Percentiles rank a stretch among this genome's conserved stretches.
Conservation (phyloP, 1,284 basidiomycete species). For the Leucoagaricus sp. region DNA sequence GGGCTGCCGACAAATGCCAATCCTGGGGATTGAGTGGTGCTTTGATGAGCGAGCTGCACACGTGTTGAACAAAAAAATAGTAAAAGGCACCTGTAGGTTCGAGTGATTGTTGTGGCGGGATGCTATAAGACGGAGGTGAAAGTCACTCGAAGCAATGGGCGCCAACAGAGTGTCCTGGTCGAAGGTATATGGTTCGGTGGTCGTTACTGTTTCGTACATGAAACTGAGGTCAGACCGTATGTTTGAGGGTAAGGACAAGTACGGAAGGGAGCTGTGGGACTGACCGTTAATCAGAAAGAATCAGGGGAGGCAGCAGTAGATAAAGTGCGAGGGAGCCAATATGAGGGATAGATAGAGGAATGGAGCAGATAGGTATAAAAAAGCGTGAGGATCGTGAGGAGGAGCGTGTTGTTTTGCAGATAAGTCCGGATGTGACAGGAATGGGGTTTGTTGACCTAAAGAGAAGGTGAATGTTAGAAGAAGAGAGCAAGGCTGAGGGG, state of each 20-base stretch:
- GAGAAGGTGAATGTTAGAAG: slow-evolving; percentile 37
- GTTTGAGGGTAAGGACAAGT: slow-evolving; percentile 26
- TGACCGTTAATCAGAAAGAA: slow-evolving; percentile 64
- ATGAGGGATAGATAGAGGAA: slow-evolving; percentile 44
- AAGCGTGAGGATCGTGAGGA: slow-evolving; percentile 53
- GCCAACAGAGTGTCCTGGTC: background rate
- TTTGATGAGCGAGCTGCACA: slow-evolving; percentile 9
- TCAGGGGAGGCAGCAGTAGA: slow-evolving; percentile 38
- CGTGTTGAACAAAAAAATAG: slow-evolving; percentile 22
- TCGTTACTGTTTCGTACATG: slow-evolving; percentile 64
- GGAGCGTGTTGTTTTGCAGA: slow-evolving; percentile 14
- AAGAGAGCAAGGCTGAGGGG: slow-evolving; percentile 56
- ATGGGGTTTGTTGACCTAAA: slow-evolving; percentile 30
- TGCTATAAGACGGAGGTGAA: slow-evolving; percentile 2
- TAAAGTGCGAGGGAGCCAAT: slow-evolving; percentile 34
- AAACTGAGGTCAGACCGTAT: slow-evolving; percentile 39
- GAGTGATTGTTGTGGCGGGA: slow-evolving; percentile 1
- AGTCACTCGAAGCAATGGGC: slow-evolving; percentile 8
- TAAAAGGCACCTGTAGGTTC: slow-evolving; percentile 20
- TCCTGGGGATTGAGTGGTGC: slow-evolving; percentile 32
- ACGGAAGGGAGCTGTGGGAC: slow-evolving; percentile 27
- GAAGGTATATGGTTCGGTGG: slow-evolving; percentile 25
- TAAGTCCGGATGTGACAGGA: slow-evolving; percentile 30
- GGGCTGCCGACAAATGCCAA: slow-evolving; percentile 41
- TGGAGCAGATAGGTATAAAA: slow-evolving; percentile 64